Evolutionary conservation across 139 green algal species (phyloP).

Genomic region (Pseudopediastrum boryanum): DNA sequence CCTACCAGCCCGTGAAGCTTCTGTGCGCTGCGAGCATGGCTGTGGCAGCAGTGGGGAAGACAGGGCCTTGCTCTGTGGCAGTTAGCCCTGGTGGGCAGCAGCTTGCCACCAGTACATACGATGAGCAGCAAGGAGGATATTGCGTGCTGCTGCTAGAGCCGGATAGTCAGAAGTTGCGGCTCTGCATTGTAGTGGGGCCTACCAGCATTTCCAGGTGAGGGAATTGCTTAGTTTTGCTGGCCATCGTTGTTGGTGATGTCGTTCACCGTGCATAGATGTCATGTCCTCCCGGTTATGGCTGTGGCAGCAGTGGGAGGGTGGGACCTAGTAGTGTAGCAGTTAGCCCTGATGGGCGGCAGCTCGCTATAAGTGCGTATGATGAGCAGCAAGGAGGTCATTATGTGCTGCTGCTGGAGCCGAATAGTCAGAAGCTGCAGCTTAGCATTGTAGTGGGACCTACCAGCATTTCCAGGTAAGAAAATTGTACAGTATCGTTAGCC

Average conservation of each 20-base stretch:
- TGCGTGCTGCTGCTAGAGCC: background rate
- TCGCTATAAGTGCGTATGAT: constrained; percentile 47
- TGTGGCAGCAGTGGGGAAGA: too few relatives aligned
- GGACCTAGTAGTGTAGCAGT: constrained; percentile 53
- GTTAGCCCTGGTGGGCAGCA: constrained; percentile 32
- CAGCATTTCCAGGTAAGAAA: too few relatives aligned
- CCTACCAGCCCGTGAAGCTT: constrained; percentile 67
- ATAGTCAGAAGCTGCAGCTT: background rate
- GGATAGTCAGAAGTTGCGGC: background rate
- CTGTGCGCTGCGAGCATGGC: constrained; percentile 40
- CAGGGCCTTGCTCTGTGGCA: background rate
- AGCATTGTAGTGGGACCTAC: background rate
- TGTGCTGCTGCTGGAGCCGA: background rate
- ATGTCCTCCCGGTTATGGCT: background rate
- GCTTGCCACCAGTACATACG: background rate
- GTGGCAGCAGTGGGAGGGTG: background rate
- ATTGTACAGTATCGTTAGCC: background rate
- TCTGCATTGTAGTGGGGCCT: background rate
- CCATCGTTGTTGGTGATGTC: background rate
- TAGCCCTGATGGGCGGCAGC: constrained; percentile 47
- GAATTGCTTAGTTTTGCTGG: background rate
- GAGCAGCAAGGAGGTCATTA: too few relatives aligned
- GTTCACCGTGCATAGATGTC: too few relatives aligned
- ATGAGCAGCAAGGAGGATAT: background rate
- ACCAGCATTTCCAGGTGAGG: background rate